phyloP scores from a whole-genome alignment of 2,329 filamentous ascomycete species.

The Hypoxylon sp. region DNA sequence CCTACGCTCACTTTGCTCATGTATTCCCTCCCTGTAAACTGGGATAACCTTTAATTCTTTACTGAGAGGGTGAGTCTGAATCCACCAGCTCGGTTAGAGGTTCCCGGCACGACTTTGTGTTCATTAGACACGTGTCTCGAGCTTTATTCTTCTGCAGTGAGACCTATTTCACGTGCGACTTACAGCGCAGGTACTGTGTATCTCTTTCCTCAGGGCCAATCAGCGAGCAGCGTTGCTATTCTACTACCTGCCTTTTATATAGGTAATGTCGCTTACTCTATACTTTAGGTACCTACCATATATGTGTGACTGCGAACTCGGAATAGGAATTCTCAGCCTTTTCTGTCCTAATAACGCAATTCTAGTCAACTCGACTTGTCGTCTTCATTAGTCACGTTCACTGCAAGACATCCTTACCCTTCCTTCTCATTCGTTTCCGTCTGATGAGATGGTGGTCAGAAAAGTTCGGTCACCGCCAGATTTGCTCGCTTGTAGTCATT shows the following conservation, averaged over 20 bases:
- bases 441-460: slow-evolving; percentile 39
- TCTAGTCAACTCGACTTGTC: slow-evolving; percentile 2
- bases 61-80: neutral
- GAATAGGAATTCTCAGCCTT: slow-evolving; percentile 26
- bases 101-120: slow-evolving; percentile 3
- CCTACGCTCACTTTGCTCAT: neutral
- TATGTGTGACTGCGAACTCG: slow-evolving; percentile 7
- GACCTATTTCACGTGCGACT: slow-evolving; percentile 15
- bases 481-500: slow-evolving; percentile 8
- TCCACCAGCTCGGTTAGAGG: slow-evolving; percentile 3
- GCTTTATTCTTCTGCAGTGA: slow-evolving; percentile 23
- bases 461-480: slow-evolving; percentile 34
- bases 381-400: slow-evolving; percentile 23
- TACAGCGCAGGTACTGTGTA: slow-evolving; percentile 25
- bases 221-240: slow-evolving; percentile 12
- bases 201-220: neutral
- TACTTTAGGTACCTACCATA: neutral
- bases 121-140: slow-evolving; percentile 16
- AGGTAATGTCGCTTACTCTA: slow-evolving; percentile 14
- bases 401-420: slow-evolving; percentile 9
- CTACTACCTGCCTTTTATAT: slow-evolving; percentile 4
- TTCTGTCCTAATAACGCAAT: slow-evolving; percentile 9
- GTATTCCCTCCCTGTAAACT: neutral
- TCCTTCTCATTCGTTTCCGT: slow-evolving; percentile 23
- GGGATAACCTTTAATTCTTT: neutral